These are phyloP conservation scores for Colletotrichum kahawae DNA, from an alignment of 2,329 filamentous ascomycete species.

Conservation along the genomic window DNA sequence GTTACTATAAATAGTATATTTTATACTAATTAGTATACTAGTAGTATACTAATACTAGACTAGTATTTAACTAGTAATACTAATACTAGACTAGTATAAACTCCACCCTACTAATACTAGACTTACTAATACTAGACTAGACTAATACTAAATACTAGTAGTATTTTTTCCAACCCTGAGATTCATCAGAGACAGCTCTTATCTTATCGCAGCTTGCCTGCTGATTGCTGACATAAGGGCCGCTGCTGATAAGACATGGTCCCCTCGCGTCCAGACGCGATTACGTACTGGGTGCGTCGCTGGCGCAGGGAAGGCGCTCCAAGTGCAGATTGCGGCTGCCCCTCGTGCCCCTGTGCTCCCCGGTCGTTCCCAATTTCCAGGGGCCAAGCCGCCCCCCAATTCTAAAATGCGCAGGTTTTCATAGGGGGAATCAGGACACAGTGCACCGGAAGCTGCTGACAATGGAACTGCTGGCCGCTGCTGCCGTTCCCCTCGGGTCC, in stretches of 20 bases:
- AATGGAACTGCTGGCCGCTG: not conserved
- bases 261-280: not conserved
- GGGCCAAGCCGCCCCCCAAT: not conserved
- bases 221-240: not conserved
- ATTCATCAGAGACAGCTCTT: constrained; percentile 4
- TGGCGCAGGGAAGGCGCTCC: not conserved
- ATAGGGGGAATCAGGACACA: constrained; percentile 7
- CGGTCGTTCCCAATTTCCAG: constrained; percentile 1
- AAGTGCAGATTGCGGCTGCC: constrained; percentile 3
- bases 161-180: no score
- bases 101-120: no score
- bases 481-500: not conserved
- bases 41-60: no score
- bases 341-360: not conserved
- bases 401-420: constrained; percentile 14
- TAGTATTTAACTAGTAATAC: no score
- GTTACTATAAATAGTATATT: no score
- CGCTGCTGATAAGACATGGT: not conserved
- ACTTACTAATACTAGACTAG: no score
- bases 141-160: no score
- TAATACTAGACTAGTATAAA: no score
- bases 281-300: not conserved
- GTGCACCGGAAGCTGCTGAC: not conserved
- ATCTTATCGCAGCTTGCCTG: not conserved
- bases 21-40: no score